Percentiles rank a stretch among this genome's conserved stretches.
Conservation (phyloP, 331 rosid species). For the Acacia concinna region DNA sequence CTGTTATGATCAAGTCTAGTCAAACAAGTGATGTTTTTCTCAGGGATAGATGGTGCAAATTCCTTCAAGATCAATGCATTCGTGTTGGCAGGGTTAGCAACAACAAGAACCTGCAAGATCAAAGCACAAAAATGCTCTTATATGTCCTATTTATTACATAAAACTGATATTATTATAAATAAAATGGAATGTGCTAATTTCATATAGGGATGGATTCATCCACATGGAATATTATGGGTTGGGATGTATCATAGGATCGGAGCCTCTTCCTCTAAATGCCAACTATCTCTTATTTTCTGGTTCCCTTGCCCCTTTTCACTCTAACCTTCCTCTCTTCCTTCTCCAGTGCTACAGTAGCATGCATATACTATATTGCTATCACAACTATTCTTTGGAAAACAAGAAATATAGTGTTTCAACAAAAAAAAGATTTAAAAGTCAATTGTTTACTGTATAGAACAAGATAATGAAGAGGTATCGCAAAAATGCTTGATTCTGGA, state of each 20-base stretch:
- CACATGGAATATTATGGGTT: background rate
- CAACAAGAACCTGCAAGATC: constrained; percentile 79
- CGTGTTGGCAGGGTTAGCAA: constrained; percentile 98
- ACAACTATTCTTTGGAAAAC: background rate
- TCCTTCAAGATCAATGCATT: constrained; percentile 98
- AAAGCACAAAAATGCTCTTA: background rate
- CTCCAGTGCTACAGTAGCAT: background rate
- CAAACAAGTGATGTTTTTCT: constrained; percentile 81
- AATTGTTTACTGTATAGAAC: background rate
- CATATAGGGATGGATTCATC: background rate
- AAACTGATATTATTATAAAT: background rate
- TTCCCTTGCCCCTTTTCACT: background rate
- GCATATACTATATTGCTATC: background rate
- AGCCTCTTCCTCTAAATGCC: background rate
- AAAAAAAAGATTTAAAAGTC: background rate
- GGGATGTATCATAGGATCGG: background rate
- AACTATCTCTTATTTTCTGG: background rate
- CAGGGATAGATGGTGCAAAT: constrained; percentile 92
- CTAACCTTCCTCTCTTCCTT: background rate
- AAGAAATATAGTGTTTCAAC: background rate
- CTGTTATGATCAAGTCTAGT: constrained; percentile 96
- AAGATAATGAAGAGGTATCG: background rate
- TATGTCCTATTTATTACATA: background rate
- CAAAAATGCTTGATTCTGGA: background rate
- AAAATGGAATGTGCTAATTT: background rate